Evolutionary conservation across 78 protist genomes (phyloP).

Genomic region (Dictyostelium purpureum): DNA sequence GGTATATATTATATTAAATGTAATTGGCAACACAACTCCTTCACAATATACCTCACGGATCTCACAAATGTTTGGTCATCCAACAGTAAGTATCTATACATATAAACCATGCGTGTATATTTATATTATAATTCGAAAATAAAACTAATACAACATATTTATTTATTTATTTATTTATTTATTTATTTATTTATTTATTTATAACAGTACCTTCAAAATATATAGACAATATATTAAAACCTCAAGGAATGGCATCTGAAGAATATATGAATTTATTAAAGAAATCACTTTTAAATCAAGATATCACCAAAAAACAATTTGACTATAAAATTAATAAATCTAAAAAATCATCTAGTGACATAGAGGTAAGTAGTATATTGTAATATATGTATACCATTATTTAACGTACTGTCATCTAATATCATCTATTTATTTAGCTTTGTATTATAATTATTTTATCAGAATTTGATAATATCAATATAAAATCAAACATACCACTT

Average conservation of each 20-base stretch:
- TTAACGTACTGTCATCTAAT: not conserved
- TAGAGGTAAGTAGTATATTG: not conserved
- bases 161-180: not conserved
- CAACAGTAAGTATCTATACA: not conserved
- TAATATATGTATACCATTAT: not conserved
- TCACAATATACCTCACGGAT: conserved; percentile 2
- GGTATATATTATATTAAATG: not conserved
- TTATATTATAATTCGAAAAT: not conserved
- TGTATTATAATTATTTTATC: not conserved
- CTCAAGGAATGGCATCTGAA: conserved; percentile 28
- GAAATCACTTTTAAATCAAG: conserved; percentile 21
- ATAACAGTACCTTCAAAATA: conserved; percentile 8
- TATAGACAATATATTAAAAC: conserved; percentile 55
- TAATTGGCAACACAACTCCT: conserved; percentile 7
- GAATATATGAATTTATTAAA: conserved; percentile 4
- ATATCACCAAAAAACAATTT: not conserved
- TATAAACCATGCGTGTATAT: not conserved
- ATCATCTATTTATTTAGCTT: not conserved
- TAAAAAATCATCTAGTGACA: not conserved
- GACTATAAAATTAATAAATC: conserved; percentile 7
- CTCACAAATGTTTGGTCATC: conserved; percentile 21
- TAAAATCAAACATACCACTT: not conserved
- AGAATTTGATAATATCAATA: not conserved
- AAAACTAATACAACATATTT: not conserved
- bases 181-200: not conserved